Percentiles rank a stretch among this genome's conserved stretches.
phyloP scores from a whole-genome alignment of 2,329 filamentous ascomycete genomes.

The Fusarium falciforme region DNA sequence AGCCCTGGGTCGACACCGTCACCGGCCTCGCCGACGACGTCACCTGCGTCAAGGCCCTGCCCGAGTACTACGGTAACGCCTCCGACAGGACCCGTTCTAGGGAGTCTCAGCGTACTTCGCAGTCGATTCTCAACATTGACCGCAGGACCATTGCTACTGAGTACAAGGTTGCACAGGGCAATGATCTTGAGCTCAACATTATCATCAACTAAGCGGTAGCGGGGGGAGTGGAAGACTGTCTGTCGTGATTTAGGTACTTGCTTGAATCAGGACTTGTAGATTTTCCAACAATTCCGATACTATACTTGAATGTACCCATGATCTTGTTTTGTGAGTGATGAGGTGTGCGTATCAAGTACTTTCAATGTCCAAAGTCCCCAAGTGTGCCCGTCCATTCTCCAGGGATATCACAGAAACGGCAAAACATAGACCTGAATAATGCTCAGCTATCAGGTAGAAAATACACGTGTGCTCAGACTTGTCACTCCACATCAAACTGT shows the following conservation, averaged over 20 bases:
- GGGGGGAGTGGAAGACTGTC: background rate
- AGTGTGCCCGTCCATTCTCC: background rate
- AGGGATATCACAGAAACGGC: background rate
- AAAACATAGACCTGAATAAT: background rate
- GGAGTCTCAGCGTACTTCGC: constrained; percentile 27
- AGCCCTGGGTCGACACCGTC: constrained; percentile 35
- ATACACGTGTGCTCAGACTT: background rate
- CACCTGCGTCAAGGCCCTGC: constrained; percentile 32
- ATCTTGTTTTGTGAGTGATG: background rate
- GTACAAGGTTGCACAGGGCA: constrained; percentile 21
- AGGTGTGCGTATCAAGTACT: background rate
- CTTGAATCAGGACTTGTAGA: background rate
- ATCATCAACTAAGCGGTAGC: constrained; percentile 10
- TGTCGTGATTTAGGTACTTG: background rate
- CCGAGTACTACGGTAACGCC: constrained; percentile 31
- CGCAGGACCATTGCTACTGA: constrained; percentile 20
- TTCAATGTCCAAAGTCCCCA: background rate
- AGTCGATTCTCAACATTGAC: constrained; percentile 34
- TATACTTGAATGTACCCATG: background rate
- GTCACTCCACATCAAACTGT: background rate
- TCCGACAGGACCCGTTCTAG: constrained; percentile 13
- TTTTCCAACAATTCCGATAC: background rate
- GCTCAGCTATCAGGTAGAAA: background rate
- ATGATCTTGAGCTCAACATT: constrained; percentile 37
- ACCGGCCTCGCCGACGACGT: constrained; percentile 28